phyloP scores from a whole-genome alignment of 163 green algal genomes.

The Scenedesmus sp. region DNA sequence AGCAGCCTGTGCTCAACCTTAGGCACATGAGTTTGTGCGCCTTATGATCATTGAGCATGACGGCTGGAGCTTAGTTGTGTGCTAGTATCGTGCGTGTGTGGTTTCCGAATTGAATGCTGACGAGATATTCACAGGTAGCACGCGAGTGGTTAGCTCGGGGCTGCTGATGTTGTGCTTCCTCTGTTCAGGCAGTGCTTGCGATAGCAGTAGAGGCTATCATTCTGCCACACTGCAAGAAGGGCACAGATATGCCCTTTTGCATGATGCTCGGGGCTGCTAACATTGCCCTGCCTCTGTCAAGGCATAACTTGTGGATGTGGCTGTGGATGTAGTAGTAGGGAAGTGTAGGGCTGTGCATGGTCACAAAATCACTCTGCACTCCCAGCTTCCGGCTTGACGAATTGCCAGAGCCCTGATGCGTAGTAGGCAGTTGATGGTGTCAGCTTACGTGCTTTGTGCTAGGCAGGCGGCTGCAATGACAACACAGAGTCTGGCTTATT shows the following conservation, averaged over 20 bases:
- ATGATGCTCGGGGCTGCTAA: background rate
- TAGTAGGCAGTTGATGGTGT: too few relatives aligned
- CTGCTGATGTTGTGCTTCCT: background rate
- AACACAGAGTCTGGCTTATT: background rate
- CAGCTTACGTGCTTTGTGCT: too few relatives aligned
- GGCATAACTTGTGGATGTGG: background rate
- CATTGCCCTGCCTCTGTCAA: background rate
- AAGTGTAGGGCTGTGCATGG: background rate
- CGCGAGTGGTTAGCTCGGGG: background rate
- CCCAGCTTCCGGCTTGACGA: background rate
- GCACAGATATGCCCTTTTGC: background rate
- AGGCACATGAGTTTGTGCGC: background rate
- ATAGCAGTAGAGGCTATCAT: background rate
- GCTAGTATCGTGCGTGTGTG: background rate
- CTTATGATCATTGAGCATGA: background rate
- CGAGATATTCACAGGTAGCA: too few relatives aligned
- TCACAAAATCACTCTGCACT: background rate
- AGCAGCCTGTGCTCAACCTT: background rate
- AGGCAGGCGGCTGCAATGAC: background rate
- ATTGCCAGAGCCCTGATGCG: background rate
- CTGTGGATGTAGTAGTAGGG: background rate
- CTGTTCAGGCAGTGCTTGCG: background rate
- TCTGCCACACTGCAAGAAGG: background rate
- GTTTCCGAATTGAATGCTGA: background rate
- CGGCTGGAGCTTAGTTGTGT: background rate